Percentiles rank a stretch among this genome's conserved stretches.
phyloP scores from a whole-genome alignment of 2,329 filamentous ascomycete genomes.

The Ophiostoma fasciatum region DNA sequence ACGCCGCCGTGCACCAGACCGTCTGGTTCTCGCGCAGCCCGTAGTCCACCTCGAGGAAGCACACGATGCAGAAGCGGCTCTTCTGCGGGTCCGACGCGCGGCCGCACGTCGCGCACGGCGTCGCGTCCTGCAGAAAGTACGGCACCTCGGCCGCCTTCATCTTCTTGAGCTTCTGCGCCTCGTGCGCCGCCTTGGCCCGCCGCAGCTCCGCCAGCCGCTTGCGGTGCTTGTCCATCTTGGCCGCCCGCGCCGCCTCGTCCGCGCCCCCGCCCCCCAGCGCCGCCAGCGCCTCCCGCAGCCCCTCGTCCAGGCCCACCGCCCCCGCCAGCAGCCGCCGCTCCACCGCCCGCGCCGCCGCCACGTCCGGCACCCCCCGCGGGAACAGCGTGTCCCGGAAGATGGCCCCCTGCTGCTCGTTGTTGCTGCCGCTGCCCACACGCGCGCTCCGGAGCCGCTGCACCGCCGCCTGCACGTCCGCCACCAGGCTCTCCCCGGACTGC shows the following conservation, averaged over 20 bases:
- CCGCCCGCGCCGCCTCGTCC: conserved; percentile 9
- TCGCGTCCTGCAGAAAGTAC: conserved; percentile 9
- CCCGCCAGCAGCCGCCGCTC: conserved; percentile 5
- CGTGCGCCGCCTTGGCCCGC: conserved; percentile 41
- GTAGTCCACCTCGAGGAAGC: conserved; percentile 12
- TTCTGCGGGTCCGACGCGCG: conserved; percentile 6
- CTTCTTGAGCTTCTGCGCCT: conserved; percentile 29
- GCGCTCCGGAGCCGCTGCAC: conserved; percentile 7
- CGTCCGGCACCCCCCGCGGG: background rate
- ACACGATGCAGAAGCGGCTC: conserved; percentile 10
- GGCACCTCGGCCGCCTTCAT: conserved; percentile 9
- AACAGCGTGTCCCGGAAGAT: conserved; percentile 11
- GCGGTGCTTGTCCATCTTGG: conserved; percentile 16
- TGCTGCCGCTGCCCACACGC: conserved; percentile 1
- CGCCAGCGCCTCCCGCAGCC: conserved; percentile 1
- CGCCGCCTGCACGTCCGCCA: conserved; percentile 7
- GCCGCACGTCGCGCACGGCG: conserved; percentile 9
- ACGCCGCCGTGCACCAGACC: conserved; percentile 10
- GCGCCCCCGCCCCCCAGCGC: background rate
- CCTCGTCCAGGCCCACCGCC: conserved; percentile 7
- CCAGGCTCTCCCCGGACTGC: background rate
- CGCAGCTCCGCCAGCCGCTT: conserved; percentile 35
- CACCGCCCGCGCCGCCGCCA: conserved; percentile 3
- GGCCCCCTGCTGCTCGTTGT: conserved; percentile 8
- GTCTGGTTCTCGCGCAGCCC: conserved; percentile 10